phyloP scores from a whole-genome alignment of 352 stramenopile genomes.

The Pythium volutum region DNA sequence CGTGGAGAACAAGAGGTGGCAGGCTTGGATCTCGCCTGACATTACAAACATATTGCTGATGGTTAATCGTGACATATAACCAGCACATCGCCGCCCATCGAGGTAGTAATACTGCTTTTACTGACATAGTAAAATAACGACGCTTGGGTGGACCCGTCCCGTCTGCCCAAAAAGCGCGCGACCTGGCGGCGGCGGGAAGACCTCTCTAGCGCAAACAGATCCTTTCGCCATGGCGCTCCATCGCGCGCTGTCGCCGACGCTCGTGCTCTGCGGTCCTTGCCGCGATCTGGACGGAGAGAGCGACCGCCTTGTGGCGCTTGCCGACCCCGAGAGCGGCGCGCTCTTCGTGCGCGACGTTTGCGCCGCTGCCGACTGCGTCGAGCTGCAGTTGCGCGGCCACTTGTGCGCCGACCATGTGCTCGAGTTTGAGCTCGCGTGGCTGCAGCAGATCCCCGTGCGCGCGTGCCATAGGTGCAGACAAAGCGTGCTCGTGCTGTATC shows the following conservation, averaged over 20 bases:
- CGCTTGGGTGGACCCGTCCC: background rate
- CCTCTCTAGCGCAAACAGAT: background rate
- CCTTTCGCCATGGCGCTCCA: slow-evolving; percentile 32
- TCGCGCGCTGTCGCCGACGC: slow-evolving; percentile 44
- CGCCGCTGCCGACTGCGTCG: slow-evolving; percentile 38
- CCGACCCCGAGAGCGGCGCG: slow-evolving; percentile 23
- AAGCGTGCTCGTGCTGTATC: slow-evolving; percentile 45
- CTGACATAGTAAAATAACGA: background rate
- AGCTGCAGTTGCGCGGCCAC: slow-evolving; percentile 50
- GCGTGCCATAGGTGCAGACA: slow-evolving; percentile 48
- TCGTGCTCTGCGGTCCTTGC: slow-evolving; percentile 60
- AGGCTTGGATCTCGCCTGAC: background rate
- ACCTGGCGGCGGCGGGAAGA: background rate
- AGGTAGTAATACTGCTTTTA: slow-evolving; percentile 23
- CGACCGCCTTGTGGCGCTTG: slow-evolving; percentile 29
- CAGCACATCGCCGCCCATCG: background rate
- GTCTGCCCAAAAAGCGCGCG: background rate
- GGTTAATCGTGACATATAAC: slow-evolving; percentile 4
- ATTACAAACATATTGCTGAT: slow-evolving; percentile 12
- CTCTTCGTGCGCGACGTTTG: slow-evolving; percentile 65
- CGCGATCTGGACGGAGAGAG: slow-evolving; percentile 31
- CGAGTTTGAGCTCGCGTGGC: slow-evolving; percentile 51
- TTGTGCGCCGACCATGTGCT: slow-evolving; percentile 49
- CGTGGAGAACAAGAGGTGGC: background rate
- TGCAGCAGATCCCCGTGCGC: slow-evolving; percentile 39